Percentiles rank a stretch among this genome's conserved stretches.
These are phyloP conservation scores for Piper longum DNA, from an alignment of 164 flowering plant genomes.

Conservation along the genomic window DNA sequence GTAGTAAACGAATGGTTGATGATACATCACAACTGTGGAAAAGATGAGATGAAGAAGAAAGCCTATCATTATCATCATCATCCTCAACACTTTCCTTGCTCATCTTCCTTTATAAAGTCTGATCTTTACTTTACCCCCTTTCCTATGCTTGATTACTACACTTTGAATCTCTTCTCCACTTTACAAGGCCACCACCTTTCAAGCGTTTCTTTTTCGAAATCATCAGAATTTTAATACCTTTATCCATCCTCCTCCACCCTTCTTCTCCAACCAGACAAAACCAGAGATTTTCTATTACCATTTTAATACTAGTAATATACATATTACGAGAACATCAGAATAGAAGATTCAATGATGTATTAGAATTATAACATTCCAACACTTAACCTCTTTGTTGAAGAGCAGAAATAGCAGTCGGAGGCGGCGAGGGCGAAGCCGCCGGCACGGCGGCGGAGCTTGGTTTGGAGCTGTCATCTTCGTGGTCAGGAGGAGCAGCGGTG, in stretches of 20 bases:
- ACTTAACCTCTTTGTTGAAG: constrained; percentile 45
- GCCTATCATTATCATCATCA: too few relatives aligned
- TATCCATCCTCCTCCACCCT: background rate
- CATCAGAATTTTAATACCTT: background rate
- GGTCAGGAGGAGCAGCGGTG: constrained; percentile 8
- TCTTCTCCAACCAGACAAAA: constrained; percentile 10
- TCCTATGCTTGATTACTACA: too few relatives aligned
- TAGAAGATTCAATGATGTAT: background rate
- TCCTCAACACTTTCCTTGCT: too few relatives aligned
- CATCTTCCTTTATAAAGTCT: too few relatives aligned
- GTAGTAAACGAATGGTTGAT: too few relatives aligned
- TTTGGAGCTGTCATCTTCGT: constrained; percentile 5
- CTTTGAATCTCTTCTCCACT: too few relatives aligned
- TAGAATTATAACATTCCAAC: too few relatives aligned
- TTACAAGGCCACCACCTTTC: constrained; percentile 1
- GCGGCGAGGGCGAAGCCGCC: constrained; percentile 22
- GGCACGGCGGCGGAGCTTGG: constrained; percentile 23
- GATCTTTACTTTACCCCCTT: too few relatives aligned
- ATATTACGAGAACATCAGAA: too few relatives aligned
- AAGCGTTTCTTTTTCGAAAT: background rate
- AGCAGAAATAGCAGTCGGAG: constrained; percentile 34
- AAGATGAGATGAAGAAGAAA: background rate
- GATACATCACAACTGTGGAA: too few relatives aligned
- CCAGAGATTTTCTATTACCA: constrained; percentile 2
- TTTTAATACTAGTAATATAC: too few relatives aligned